A percentile compares a stretch with the other conserved stretches of the same genome.
Evolutionary conservation across 208 protist genomes (phyloP).

Genomic region (Kentomonas sorsogonicus): DNA sequence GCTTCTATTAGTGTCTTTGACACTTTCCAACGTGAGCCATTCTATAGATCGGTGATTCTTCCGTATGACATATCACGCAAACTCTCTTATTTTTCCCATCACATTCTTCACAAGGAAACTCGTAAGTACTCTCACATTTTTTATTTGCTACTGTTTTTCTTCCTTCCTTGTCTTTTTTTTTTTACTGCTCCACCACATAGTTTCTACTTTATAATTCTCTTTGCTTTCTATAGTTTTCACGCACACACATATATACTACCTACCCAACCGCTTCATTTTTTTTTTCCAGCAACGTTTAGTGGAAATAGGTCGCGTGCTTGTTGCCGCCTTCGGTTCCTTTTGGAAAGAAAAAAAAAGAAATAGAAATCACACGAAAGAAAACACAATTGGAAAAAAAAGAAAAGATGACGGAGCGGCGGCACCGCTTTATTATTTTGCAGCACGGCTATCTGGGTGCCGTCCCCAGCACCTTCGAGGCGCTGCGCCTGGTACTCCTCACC

Average conservation of each 20-base stretch:
- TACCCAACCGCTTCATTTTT: too few relatives aligned
- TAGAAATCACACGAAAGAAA: background rate
- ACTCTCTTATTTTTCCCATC: too few relatives aligned
- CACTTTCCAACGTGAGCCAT: too few relatives aligned
- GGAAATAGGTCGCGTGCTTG: background rate
- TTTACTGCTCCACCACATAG: background rate
- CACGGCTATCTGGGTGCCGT: slow-evolving; percentile 57
- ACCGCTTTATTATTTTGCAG: slow-evolving; percentile 51
- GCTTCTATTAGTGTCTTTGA: too few relatives aligned
- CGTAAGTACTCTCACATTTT: background rate
- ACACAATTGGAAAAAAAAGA: background rate
- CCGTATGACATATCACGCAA: too few relatives aligned
- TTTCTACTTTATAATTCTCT: slow-evolving; percentile 1
- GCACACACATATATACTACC: too few relatives aligned
- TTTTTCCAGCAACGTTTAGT: background rate
- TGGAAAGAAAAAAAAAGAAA: too few relatives aligned
- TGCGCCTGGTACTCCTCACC: too few relatives aligned
- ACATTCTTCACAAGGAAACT: too few relatives aligned
- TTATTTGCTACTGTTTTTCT: background rate
- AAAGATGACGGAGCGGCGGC: background rate
- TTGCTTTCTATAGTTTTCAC: slow-evolving; percentile 1
- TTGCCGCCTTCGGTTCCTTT: background rate
- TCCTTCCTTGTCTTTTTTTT: slow-evolving; percentile 8
- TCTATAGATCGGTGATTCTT: too few relatives aligned
- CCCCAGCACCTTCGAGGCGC: too few relatives aligned